Evolutionary conservation across 1,284 basidiomycete species (phyloP).

Genomic region (Singerocomus rubriflavus): DNA sequence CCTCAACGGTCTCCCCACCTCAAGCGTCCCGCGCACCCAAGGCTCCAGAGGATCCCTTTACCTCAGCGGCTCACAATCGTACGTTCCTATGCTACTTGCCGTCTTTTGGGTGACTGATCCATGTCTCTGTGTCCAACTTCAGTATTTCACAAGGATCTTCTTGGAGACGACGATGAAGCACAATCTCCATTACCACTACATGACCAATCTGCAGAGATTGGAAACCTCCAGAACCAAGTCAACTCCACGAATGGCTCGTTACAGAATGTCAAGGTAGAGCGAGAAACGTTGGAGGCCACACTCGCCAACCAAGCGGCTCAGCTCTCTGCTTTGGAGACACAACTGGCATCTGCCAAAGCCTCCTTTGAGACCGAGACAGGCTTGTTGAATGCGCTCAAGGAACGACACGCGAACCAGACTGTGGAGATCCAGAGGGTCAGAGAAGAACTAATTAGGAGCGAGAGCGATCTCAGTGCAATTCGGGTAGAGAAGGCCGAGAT

Average conservation of each 20-base stretch:
- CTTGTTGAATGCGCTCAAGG: constrained; percentile 70
- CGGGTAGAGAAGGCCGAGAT: constrained; percentile 91
- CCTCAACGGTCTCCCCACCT: constrained; percentile 16
- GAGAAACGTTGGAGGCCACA: constrained; percentile 52
- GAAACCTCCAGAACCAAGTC: constrained; percentile 82
- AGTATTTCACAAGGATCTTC: constrained; percentile 48
- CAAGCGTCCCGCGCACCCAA: constrained; percentile 23
- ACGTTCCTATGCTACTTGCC: constrained; percentile 14
- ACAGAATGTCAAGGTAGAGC: constrained; percentile 58
- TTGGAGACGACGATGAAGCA: constrained; percentile 67
- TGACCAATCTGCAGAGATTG: constrained; percentile 77
- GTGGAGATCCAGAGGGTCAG: constrained; percentile 74
- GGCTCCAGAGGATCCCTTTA: constrained; percentile 42
- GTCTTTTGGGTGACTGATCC: constrained; percentile 17
- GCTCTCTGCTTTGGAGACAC: constrained; percentile 70
- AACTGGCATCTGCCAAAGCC: constrained; percentile 72
- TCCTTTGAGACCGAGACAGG: constrained; percentile 85
- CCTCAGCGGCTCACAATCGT: constrained; percentile 28
- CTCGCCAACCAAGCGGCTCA: constrained; percentile 65
- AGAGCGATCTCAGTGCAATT: constrained; percentile 89
- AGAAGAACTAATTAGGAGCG: constrained; percentile 83
- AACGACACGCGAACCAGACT: constrained; percentile 70
- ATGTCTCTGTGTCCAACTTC: constrained; percentile 13
- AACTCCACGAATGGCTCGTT: constrained; percentile 75
- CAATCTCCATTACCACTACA: constrained; percentile 53